These are phyloP conservation scores for Gynandropsis gynandra DNA, from an alignment of 345 rosid genomes.

Conservation along the genomic window DNA sequence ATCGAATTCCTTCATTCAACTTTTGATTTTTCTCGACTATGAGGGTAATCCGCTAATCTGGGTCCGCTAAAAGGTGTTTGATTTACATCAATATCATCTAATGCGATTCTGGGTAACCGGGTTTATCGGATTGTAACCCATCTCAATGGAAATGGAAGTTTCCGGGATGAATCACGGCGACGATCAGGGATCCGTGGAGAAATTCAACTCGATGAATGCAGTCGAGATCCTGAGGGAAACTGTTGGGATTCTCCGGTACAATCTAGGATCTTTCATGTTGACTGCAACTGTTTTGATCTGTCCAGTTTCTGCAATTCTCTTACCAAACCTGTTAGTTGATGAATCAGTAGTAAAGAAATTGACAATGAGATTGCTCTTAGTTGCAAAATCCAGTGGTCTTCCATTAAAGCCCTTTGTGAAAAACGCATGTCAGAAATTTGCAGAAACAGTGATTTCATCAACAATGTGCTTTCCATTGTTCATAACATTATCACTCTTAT, in stretches of 20 bases:
- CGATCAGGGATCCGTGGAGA: conserved; percentile 29
- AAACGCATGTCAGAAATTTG: conserved; percentile 56
- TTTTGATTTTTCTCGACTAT: background rate
- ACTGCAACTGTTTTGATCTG: conserved; percentile 58
- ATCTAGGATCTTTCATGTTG: conserved; percentile 50
- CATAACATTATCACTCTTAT: conserved; percentile 48
- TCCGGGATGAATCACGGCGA: conserved; percentile 28
- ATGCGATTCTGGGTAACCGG: background rate
- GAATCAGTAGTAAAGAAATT: conserved; percentile 52
- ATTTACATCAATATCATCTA: background rate
- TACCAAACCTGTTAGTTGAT: conserved; percentile 69
- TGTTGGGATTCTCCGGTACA: conserved; percentile 70
- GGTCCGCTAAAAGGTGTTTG: conserved; percentile 1
- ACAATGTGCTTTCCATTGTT: conserved; percentile 74
- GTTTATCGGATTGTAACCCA: background rate
- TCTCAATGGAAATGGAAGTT: conserved; percentile 34
- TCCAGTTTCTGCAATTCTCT: conserved; percentile 62
- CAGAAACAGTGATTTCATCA: conserved; percentile 62
- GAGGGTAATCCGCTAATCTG: conserved; percentile 12
- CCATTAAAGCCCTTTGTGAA: conserved; percentile 53
- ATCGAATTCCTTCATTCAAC: background rate
- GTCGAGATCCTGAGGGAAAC: conserved; percentile 86
- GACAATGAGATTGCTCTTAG: conserved; percentile 48
- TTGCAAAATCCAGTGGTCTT: conserved; percentile 69
- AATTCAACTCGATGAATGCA: conserved; percentile 62